phyloP scores from a whole-genome alignment of 805 yeast species.

The Pichia gijzeniarum region DNA sequence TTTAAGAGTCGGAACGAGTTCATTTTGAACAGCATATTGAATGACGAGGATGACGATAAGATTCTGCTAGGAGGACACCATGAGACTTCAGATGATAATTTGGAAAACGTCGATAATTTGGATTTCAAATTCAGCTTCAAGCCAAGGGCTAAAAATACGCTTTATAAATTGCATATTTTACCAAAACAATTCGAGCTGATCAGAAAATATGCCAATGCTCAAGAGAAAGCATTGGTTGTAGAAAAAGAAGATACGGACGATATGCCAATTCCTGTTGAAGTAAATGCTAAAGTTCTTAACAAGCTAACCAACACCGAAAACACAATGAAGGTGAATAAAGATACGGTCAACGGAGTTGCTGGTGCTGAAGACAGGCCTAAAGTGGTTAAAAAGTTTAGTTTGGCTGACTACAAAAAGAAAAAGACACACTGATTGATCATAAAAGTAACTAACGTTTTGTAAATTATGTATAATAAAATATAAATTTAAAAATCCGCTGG shows the following conservation, averaged over 20 bases:
- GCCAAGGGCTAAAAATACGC: constrained; percentile 3
- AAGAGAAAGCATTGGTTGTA: not conserved
- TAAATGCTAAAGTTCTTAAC: constrained; percentile 5
- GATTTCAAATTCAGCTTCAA: constrained; percentile 3
- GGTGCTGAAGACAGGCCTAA: constrained; percentile 24
- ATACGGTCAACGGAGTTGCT: not conserved
- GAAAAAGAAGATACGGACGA: not conserved
- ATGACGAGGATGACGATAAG: not conserved
- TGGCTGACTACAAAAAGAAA: constrained; percentile 66
- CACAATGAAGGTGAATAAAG: not conserved
- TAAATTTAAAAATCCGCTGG: not conserved
- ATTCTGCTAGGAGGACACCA: not conserved
- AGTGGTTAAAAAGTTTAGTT: constrained; percentile 54
- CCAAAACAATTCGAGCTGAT: constrained; percentile 13
- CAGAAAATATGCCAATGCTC: constrained; percentile 2
- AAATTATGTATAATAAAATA: not conserved
- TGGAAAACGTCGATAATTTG: not conserved
- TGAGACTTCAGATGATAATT: not conserved
- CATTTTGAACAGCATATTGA: constrained; percentile 9
- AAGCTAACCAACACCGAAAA: not conserved
- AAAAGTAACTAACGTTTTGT: no score
- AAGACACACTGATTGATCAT: constrained; percentile 15
- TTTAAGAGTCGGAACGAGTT: constrained; percentile 21
- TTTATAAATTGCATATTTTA: constrained; percentile 11
- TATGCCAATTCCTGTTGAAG: constrained; percentile 14